Conservation (phyloP, 2,329 filamentous ascomycete species). For the Elsinoe perseae region DNA sequence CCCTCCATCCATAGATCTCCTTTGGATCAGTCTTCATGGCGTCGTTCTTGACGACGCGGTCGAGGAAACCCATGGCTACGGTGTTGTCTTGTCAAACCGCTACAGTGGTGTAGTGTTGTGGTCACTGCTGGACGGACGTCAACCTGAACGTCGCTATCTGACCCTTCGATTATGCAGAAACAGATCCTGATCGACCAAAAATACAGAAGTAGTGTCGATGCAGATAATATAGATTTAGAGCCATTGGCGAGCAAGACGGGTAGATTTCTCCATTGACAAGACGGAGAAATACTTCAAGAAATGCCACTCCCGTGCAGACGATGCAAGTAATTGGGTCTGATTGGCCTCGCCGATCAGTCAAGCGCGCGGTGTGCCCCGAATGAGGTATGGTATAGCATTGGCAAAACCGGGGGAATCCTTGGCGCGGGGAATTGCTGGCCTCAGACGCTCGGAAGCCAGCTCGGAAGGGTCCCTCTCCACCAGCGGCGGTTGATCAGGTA, state of each 20-base stretch:
- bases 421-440: conserved; percentile 7
- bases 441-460: too few species aligned
- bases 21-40: conserved; percentile 60
- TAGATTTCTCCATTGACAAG: conserved; percentile 14
- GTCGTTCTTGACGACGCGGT: conserved; percentile 58
- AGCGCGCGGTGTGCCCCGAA: neutral
- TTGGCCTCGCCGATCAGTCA: conserved; percentile 13
- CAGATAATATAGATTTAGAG: conserved; percentile 8
- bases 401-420: conserved; percentile 9
- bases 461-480: neutral
- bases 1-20: conserved; percentile 63
- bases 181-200: conserved; percentile 1
- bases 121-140: neutral
- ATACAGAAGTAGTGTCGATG: neutral
- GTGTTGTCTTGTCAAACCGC: neutral
- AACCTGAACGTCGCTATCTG: neutral
- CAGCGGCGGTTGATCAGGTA: conserved; percentile 1
- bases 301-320: conserved; percentile 3
- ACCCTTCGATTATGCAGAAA: neutral
- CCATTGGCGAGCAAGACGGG: conserved; percentile 10
- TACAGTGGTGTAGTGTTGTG: neutral
- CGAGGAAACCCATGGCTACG: conserved; percentile 37
- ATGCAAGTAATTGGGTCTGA: neutral
- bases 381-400: conserved; percentile 12
- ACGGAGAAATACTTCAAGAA: conserved; percentile 12